Evolutionary conservation across 1,139 yeast genomes (phyloP).

Genomic region (Lodderomyces elongisporus): DNA sequence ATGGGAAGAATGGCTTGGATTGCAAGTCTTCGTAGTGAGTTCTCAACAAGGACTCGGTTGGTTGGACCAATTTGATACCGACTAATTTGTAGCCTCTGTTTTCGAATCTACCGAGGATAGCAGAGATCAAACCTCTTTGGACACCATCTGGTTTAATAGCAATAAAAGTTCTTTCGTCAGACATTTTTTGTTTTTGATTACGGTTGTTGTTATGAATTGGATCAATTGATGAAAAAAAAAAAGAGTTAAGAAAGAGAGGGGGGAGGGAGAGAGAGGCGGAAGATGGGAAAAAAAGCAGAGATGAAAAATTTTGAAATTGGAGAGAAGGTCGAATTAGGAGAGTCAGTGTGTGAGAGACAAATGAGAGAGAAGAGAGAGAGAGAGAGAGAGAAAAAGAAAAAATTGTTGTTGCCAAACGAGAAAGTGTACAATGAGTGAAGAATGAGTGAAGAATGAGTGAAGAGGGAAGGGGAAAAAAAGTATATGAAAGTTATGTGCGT

Average conservation of each 20-base stretch:
- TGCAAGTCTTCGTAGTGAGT: constrained; percentile 95
- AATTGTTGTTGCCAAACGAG: no score
- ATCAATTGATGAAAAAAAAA: constrained; percentile 3
- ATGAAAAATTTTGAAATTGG: constrained; percentile 3
- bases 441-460: no score
- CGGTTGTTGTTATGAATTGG: not conserved
- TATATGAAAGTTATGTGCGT: no score
- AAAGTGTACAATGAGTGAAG: no score
- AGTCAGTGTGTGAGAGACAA: no score
- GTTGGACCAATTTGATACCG: constrained; percentile 86
- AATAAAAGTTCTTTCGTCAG: constrained; percentile 94
- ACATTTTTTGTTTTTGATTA: no score
- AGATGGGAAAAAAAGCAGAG: not conserved
- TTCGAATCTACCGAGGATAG: constrained; percentile 92
- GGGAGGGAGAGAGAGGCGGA: constrained; percentile 2
- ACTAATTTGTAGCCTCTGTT: constrained; percentile 96
- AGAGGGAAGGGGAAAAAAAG: no score
- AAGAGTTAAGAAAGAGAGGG: constrained; percentile 3
- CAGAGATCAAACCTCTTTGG: constrained; percentile 94
- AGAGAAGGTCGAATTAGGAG: no score
- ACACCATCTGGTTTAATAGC: constrained; percentile 99
- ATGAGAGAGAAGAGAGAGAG: no score
- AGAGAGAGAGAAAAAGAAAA: no score
- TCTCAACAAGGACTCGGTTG: constrained; percentile 83
- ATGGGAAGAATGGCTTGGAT: constrained; percentile 96